Conservation (phyloP, 78 protist genomes). For the Creolimax fragrantissima region DNA sequence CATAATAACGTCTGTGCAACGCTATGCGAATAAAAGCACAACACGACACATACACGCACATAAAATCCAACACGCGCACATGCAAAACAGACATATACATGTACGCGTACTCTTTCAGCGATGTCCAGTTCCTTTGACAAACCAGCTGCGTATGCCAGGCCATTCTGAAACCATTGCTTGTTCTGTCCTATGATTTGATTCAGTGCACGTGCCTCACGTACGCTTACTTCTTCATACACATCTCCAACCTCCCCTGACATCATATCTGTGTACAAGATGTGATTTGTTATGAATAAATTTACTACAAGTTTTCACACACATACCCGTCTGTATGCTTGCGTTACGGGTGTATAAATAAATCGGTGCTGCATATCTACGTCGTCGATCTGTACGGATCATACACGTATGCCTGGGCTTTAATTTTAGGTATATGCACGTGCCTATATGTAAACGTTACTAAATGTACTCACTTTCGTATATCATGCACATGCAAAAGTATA, state of each 20-base stretch:
- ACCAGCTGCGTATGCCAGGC: background rate
- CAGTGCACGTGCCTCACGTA: background rate
- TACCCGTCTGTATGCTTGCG: too few species aligned
- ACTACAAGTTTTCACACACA: too few species aligned
- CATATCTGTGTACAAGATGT: background rate
- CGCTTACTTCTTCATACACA: background rate
- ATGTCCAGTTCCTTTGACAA: background rate
- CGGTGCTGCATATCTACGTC: too few species aligned
- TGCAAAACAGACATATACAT: background rate
- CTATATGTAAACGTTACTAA: too few species aligned
- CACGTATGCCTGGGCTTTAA: too few species aligned
- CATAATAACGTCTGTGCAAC: too few species aligned
- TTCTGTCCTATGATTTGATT: background rate
- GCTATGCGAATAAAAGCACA: background rate
- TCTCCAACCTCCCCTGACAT: background rate
- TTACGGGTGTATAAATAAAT: too few species aligned
- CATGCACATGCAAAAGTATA: too few species aligned
- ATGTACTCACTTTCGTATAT: too few species aligned
- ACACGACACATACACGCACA: background rate
- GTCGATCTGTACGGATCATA: too few species aligned
- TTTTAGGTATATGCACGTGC: too few species aligned
- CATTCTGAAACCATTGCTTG: background rate
- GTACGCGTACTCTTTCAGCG: background rate
- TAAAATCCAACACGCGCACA: background rate
- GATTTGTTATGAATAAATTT: too few species aligned